Conservation (phyloP, 345 rosid genomes). For the Rhodamnia argentea region DNA sequence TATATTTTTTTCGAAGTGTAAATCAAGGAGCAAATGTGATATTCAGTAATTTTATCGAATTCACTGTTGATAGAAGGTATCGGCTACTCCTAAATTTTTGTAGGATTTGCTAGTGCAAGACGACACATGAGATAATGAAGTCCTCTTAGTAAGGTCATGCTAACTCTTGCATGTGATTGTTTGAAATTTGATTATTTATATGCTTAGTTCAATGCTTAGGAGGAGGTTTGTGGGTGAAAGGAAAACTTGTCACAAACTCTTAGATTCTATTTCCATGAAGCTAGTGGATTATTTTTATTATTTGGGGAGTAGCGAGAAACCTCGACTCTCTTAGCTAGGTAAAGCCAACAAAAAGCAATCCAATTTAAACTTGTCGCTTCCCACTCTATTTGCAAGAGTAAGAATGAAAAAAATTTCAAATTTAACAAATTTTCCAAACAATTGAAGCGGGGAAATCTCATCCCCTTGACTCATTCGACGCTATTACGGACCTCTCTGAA, state of each 20-base stretch:
- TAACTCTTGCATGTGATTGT: not conserved
- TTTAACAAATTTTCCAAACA: not conserved
- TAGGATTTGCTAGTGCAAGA: not conserved
- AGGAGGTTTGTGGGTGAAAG: not conserved
- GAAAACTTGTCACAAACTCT: not conserved
- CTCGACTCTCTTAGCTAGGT: not conserved
- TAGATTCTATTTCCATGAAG: not conserved
- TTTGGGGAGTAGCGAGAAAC: not conserved
- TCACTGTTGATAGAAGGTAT: not conserved
- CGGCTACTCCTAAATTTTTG: not conserved
- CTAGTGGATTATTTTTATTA: not conserved
- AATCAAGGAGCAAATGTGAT: fast-evolving
- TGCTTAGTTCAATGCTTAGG: not conserved
- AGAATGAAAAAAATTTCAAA: not conserved
- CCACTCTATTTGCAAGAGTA: not conserved
- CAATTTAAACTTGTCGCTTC: not conserved
- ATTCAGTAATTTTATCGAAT: not conserved
- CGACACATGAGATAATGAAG: not conserved
- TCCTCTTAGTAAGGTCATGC: not conserved
- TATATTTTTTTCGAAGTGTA: not conserved
- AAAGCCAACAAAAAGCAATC: not conserved
- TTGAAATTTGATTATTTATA: not conserved
- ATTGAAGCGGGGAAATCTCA: not conserved
- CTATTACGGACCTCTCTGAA: not conserved
- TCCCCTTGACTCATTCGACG: not conserved